Evolutionary conservation across 2,329 filamentous ascomycete genomes (phyloP), one percentile per base, ranked within the genome.

Genomic region (Fusarium cyanostomum): DNA sequence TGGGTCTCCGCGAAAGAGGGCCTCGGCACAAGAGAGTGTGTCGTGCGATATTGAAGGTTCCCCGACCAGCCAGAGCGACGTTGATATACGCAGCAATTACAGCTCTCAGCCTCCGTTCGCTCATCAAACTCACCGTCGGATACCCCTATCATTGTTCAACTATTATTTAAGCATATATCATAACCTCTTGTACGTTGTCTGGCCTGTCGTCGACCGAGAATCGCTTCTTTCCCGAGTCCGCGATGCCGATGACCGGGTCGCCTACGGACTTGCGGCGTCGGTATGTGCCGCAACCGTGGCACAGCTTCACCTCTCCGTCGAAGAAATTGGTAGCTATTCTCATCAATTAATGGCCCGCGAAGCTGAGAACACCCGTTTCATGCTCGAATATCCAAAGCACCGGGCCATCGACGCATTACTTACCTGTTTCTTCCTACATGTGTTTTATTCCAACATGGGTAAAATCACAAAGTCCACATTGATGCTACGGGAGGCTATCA

Each of bases 361-460:
- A 10, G 50, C 58, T 9, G 58, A 61, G 21, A 38, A 38, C 5
- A 39, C 58, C n/a, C 38, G 58, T 5, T 45, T 61, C 9, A 28
- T 61, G 26, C 56, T 61, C 8, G 58, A 61, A 4, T 61, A 61
- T 30, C 27, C 34, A 6, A 44, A 54, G 13, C 56, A 56, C 10
- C 50, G 45, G 13, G 41, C 37, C 4, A 10, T 51, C 3, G 56
- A 61, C 1, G 58, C 56, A 1, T 8, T 61, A 5, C 42, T 61
- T 3, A 61, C 58, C 4, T 61, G 37, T 11, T 61, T 61, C 56
- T 61, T 61, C 8, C 39, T 61, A 5, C 56, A 61, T n/a, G 56
- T 56, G 1, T 56, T 50, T n/a, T 61, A 61, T 16, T 56, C 58
- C 7, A 50, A 61, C 8, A 50, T 31, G 0, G 56, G 58, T 7